A percentile compares a stretch with the other conserved stretches of the same genome.
These are phyloP conservation scores for Dillenia turbinata DNA, from an alignment of 164 flowering plant species.

Conservation along the genomic window DNA sequence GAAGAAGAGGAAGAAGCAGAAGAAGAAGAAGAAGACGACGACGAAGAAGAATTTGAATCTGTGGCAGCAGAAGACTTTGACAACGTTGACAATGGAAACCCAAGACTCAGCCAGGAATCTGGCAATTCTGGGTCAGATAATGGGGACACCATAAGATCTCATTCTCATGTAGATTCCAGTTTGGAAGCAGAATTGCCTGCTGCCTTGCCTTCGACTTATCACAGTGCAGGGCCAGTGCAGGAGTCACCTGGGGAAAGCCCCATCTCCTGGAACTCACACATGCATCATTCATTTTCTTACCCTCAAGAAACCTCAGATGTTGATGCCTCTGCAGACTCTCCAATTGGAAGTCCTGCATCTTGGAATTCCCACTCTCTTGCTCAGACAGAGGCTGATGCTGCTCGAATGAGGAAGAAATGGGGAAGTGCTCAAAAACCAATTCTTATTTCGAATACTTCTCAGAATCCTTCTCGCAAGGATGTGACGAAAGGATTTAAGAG, in stretches of 20 bases:
- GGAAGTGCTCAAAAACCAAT: slow-evolving; percentile 84
- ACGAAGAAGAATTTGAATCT: slow-evolving; percentile 25
- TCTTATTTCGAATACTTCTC: slow-evolving; percentile 49
- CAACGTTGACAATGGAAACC: slow-evolving; percentile 36
- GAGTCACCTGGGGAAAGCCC: slow-evolving; percentile 93
- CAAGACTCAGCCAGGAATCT: slow-evolving; percentile 43
- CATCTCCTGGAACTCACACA: slow-evolving; percentile 71
- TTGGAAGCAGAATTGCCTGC: slow-evolving; percentile 52
- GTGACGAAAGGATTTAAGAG: slow-evolving; percentile 88
- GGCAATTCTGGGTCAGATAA: slow-evolving; percentile 56
- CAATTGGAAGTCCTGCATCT: slow-evolving; percentile 87
- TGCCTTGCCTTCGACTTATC: slow-evolving; percentile 39
- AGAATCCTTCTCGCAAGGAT: slow-evolving; percentile 72
- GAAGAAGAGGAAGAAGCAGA: slow-evolving; percentile 49
- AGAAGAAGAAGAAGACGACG: slow-evolving; percentile 33
- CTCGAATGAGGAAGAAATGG: slow-evolving; percentile 97
- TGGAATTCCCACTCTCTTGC: slow-evolving; percentile 71
- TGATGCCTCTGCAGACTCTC: slow-evolving; percentile 87
- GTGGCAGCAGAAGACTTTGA: slow-evolving; percentile 12
- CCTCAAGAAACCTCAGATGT: slow-evolving; percentile 74
- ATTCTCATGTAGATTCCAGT: slow-evolving; percentile 49
- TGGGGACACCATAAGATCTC: slow-evolving; percentile 44
- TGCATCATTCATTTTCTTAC: slow-evolving; percentile 66
- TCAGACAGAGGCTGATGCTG: slow-evolving; percentile 78
- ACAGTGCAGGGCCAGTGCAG: slow-evolving; percentile 37